Evolutionary conservation across 2,329 filamentous ascomycete genomes (phyloP).

Genomic region (Penicillium paneum): DNA sequence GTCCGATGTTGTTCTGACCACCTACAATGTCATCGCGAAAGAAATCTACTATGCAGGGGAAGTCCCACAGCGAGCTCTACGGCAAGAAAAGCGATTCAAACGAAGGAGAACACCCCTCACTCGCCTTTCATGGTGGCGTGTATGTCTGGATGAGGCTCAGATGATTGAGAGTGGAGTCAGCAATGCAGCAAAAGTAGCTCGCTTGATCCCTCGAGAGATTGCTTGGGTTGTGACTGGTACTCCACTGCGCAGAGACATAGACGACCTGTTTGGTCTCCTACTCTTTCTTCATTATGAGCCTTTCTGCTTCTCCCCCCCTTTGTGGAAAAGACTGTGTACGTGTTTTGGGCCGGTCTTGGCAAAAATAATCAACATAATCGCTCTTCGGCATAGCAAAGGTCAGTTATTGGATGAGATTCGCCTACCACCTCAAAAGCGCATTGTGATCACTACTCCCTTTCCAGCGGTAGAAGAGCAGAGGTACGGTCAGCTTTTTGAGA

Average conservation of each 20-base stretch:
- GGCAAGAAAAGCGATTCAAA: slow-evolving; percentile 61
- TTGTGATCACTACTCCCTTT: slow-evolving; percentile 86
- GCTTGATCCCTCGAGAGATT: slow-evolving; percentile 75
- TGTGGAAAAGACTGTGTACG: slow-evolving; percentile 67
- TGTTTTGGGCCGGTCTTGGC: slow-evolving; percentile 63
- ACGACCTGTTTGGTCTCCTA: slow-evolving; percentile 76
- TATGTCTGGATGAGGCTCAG: slow-evolving; percentile 69
- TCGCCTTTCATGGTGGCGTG: slow-evolving; percentile 81
- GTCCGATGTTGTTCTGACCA: slow-evolving; percentile 59
- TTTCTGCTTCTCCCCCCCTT: slow-evolving; percentile 60
- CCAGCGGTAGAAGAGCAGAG: slow-evolving; percentile 87
- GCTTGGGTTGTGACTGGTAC: slow-evolving; percentile 93
- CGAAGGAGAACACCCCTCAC: slow-evolving; percentile 72
- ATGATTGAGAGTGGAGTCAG: slow-evolving; percentile 90
- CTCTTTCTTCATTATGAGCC: slow-evolving; percentile 78
- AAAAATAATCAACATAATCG: slow-evolving; percentile 66
- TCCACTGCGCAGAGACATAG: slow-evolving; percentile 74
- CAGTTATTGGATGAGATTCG: slow-evolving; percentile 72
- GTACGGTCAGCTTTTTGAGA: slow-evolving; percentile 70
- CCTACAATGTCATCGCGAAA: slow-evolving; percentile 66
- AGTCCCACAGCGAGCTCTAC: slow-evolving; percentile 68
- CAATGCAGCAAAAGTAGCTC: slow-evolving; percentile 75
- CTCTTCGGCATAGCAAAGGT: slow-evolving; percentile 82
- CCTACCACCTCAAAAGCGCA: slow-evolving; percentile 77
- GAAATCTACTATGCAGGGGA: slow-evolving; percentile 76